Percentiles rank a stretch among this genome's conserved stretches.
Conservation (phyloP, 768 basidiomycete genomes). For the Obba rivulosa region DNA sequence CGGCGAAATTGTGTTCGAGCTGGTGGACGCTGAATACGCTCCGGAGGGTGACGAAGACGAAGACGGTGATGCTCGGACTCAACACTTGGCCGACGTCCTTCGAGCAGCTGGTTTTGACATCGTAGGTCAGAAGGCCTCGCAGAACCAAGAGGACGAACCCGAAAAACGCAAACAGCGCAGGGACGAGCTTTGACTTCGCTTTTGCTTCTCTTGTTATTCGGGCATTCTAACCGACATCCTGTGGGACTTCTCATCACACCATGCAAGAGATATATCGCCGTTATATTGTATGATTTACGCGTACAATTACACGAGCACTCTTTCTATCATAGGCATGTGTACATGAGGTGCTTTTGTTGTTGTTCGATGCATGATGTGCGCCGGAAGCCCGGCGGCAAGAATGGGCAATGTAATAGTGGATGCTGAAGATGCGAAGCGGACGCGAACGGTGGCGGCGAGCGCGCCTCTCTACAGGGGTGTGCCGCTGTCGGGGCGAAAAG, state of each 20-base stretch:
- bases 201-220: no score
- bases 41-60: constrained; percentile 41
- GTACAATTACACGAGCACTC: constrained; percentile 26
- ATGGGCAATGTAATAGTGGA: no score
- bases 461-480: no score
- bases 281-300: constrained; percentile 18
- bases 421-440: no score
- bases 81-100: constrained; percentile 14
- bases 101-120: constrained; percentile 16
- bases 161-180: constrained; percentile 10
- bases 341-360: constrained; percentile 8
- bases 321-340: constrained; percentile 21
- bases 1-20: constrained; percentile 20
- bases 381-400: no score
- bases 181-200: constrained; percentile 19
- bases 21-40: constrained; percentile 11
- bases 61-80: constrained; percentile 15
- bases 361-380: no score
- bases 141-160: constrained; percentile 7
- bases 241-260: no score
- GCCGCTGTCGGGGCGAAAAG: neutral
- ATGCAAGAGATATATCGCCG: neutral
- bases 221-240: no score
- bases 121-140: constrained; percentile 8
- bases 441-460: no score